Percentiles rank a stretch among this genome's conserved stretches.
phyloP scores from a whole-genome alignment of 2,329 filamentous ascomycete species.

The Xylaria sp. region DNA sequence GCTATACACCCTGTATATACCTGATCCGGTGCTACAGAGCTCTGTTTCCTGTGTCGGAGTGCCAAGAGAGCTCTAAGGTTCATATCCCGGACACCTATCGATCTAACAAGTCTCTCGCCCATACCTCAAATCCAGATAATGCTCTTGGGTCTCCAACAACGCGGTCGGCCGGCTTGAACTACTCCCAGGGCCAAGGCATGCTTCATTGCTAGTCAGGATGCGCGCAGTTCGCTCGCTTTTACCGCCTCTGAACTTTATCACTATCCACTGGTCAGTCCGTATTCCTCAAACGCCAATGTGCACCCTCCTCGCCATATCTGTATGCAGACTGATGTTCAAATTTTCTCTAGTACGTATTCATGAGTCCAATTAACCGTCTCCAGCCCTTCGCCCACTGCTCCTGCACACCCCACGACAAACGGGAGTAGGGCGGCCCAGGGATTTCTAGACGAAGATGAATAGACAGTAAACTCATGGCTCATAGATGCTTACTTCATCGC shows the following conservation, averaged over 20 bases:
- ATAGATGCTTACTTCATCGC: conserved; percentile 64
- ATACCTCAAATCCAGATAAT: not conserved
- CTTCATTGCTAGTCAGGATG: conserved; percentile 23
- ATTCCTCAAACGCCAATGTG: not conserved
- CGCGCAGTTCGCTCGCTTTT: conserved; percentile 37
- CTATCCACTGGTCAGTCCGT: conserved; percentile 56
- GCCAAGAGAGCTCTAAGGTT: not conserved
- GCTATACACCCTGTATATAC: too few relatives aligned
- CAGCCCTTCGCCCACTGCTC: not conserved
- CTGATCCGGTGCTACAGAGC: too few relatives aligned
- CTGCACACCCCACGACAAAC: not conserved
- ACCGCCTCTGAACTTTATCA: conserved; percentile 64
- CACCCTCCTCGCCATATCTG: not conserved
- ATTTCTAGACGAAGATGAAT: not conserved
- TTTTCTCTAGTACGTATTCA: conserved; percentile 12
- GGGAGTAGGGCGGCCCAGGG: not conserved
- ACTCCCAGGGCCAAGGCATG: conserved; percentile 3
- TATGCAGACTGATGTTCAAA: not conserved
- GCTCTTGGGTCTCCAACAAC: not conserved
- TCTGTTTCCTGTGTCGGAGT: not conserved
- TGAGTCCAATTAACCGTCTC: not conserved
- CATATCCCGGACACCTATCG: not conserved
- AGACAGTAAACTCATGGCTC: conserved; percentile 14
- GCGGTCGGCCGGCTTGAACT: not conserved
- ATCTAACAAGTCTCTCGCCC: not conserved